phyloP scores from a whole-genome alignment of 225 moss, liverwort and hornwort species.

The Thuidium tamariscinum region DNA sequence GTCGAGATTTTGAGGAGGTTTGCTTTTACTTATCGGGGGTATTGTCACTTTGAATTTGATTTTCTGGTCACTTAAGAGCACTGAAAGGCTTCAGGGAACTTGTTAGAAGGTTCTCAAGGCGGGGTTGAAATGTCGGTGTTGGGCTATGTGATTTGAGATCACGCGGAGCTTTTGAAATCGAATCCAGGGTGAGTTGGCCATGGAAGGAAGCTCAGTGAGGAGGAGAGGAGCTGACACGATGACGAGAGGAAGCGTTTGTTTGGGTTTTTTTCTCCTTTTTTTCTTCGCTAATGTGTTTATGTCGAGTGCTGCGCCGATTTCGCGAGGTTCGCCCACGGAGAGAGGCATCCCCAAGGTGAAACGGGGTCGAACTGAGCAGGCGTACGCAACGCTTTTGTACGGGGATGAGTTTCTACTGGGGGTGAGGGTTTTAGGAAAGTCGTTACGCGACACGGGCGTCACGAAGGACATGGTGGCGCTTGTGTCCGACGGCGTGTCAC shows the following conservation, averaged over 20 bases:
- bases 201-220: neutral
- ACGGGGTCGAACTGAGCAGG: slow-evolving; percentile 38
- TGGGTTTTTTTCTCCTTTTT: neutral
- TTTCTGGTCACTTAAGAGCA: neutral
- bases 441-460: slow-evolving; percentile 59
- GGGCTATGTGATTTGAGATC: neutral
- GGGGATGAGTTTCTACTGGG: slow-evolving; percentile 94
- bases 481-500: slow-evolving; percentile 77
- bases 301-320: slow-evolving; percentile 13
- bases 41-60: neutral
- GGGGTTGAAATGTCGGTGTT: neutral
- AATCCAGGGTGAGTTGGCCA: neutral
- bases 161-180: neutral
- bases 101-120: neutral
- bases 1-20: neutral
- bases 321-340: slow-evolving; percentile 9
- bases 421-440: slow-evolving; percentile 90
- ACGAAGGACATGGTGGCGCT: slow-evolving; percentile 91
- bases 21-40: neutral
- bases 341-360: neutral
- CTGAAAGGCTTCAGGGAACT: neutral
- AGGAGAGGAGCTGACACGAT: neutral
- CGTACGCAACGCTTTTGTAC: slow-evolving; percentile 81
- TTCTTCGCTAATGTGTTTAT: neutral
- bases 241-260: neutral